Evolutionary conservation across 1,139 yeast species (phyloP).

Genomic region (Wickerhamomyces sp.): DNA sequence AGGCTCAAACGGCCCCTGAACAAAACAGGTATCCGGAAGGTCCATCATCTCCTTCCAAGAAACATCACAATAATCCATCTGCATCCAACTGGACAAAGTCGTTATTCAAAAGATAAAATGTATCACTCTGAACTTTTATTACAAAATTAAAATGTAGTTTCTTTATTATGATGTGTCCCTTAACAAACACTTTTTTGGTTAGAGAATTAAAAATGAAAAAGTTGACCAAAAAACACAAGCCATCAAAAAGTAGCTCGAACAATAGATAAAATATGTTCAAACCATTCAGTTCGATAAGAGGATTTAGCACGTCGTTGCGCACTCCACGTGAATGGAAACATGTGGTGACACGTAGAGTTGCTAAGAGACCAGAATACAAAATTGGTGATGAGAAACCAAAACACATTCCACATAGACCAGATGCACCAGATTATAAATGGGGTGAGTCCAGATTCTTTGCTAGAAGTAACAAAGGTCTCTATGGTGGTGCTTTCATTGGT

Average conservation of each 20-base stretch:
- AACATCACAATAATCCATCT: neutral
- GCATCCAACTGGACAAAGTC: neutral
- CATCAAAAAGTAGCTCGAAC: too few species aligned
- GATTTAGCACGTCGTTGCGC: conserved; percentile 14
- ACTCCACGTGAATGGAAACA: conserved; percentile 15
- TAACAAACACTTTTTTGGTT: neutral
- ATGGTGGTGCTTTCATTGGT: conserved; percentile 81
- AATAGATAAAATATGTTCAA: conserved; percentile 13
- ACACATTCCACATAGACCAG: conserved; percentile 44
- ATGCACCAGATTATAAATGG: conserved; percentile 74
- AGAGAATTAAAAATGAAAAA: neutral
- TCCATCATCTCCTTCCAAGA: conserved; percentile 1
- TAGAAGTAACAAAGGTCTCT: conserved; percentile 82
- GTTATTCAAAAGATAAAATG: conserved; percentile 1
- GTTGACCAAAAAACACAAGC: too few species aligned
- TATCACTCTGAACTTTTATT: neutral
- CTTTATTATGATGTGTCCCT: conserved; percentile 9
- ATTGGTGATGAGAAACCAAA: conserved; percentile 44
- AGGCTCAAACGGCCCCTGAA: conserved; percentile 4
- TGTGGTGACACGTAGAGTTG: conserved; percentile 29
- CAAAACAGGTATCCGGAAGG: conserved; percentile 3
- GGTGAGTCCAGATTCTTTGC: conserved; percentile 76
- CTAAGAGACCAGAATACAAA: conserved; percentile 32
- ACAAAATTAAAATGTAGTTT: too few species aligned
- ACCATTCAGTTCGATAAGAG: conserved; percentile 15